These are phyloP conservation scores for Diaporthe aspalathi DNA, from an alignment of 2,329 filamentous ascomycete species.

Conservation along the genomic window DNA sequence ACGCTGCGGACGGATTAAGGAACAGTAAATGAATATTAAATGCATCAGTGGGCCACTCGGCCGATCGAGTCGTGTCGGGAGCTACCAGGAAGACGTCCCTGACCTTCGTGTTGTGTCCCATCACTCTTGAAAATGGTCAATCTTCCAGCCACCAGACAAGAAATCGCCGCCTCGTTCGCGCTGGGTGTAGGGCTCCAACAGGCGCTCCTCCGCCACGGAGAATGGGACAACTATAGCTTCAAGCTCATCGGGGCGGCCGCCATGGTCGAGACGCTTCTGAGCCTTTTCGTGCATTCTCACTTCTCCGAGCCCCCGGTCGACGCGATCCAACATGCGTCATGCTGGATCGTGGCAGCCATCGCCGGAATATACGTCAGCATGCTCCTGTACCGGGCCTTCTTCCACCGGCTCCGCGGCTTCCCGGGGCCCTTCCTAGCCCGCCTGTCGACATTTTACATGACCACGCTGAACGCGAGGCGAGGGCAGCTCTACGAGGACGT, in stretches of 20 bases:
- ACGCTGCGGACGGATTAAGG: background rate
- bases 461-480: conserved; percentile 39
- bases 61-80: background rate
- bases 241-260: conserved; percentile 32
- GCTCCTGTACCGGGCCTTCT: conserved; percentile 42
- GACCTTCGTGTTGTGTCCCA: background rate
- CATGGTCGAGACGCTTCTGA: background rate
- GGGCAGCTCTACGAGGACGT: conserved; percentile 43
- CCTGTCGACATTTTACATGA: conserved; percentile 42
- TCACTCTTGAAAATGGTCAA: conserved; percentile 1
- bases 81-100: background rate
- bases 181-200: conserved; percentile 25
- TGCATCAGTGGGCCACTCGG: background rate
- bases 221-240: conserved; percentile 34
- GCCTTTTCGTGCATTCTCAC: background rate
- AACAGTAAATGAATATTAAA: conserved; percentile 2
- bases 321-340: conserved; percentile 12
- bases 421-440: conserved; percentile 33
- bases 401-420: conserved; percentile 39
- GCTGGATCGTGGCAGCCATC: conserved; percentile 11
- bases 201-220: conserved; percentile 22
- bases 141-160: conserved; percentile 1
- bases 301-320: conserved; percentile 15
- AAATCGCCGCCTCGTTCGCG: conserved; percentile 29
- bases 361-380: conserved; percentile 41